phyloP scores from a whole-genome alignment of 225 moss, liverwort and hornwort genomes.

The Bryum argenteum region DNA sequence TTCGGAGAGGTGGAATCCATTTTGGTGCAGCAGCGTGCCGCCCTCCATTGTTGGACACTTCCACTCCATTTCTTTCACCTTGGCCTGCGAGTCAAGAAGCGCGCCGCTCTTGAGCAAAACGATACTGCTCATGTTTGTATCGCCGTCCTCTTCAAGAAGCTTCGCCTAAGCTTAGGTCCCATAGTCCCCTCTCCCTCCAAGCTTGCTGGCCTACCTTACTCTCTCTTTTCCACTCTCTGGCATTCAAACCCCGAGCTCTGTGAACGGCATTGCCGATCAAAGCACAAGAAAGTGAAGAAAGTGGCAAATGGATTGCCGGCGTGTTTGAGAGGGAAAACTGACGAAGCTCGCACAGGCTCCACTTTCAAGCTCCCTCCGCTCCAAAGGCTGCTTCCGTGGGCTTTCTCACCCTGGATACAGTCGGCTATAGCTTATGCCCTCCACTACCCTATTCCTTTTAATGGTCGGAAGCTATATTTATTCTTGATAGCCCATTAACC shows the following conservation, averaged over 20 bases:
- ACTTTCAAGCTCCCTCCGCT: no score
- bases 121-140: constrained; percentile 32
- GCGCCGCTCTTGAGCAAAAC: constrained; percentile 38
- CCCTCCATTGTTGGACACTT: constrained; percentile 38
- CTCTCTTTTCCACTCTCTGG: neutral
- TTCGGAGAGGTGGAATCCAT: constrained; percentile 46
- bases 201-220: neutral
- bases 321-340: no score
- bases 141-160: constrained; percentile 25
- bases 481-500: no score
- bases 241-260: constrained; percentile 12
- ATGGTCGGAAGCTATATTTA: no score
- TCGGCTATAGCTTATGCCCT: no score
- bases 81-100: constrained; percentile 27
- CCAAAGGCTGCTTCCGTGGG: no score
- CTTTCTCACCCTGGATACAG: no score
- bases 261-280: constrained; percentile 16
- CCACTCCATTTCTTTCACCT: constrained; percentile 41
- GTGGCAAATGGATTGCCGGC: no score
- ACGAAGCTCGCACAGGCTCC: no score
- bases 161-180: constrained; percentile 19
- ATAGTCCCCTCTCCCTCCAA: constrained; percentile 19
- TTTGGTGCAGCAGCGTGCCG: constrained; percentile 42
- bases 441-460: no score
- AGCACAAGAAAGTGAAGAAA: no score